Base-by-base conservation (phyloP, 2,329 filamentous ascomycete genomes). In the Sporothrix pallida region DNA sequence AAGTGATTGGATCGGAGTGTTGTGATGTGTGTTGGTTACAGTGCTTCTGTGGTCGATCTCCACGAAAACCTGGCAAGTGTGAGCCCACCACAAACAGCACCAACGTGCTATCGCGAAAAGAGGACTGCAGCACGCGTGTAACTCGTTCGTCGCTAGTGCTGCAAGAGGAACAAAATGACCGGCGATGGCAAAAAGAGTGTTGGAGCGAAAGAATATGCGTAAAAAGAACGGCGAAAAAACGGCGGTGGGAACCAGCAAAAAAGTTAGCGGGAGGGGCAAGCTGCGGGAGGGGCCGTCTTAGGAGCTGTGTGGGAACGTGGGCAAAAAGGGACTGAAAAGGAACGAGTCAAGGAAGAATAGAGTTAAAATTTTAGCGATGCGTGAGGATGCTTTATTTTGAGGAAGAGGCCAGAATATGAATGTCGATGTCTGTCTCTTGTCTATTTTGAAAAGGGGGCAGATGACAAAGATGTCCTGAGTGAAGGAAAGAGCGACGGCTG, bases 221-320 rank as follows among this genome's bases (percentile, higher is more conserved):
- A 26, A 37, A 37, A 20, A 56, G 7, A 42, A 56, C 9, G 31
- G 17, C 26, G n/a, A 54, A 12, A 26, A 26, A 50, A 13, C 50
- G 48, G 26, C 10, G 42, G 42, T 67, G 62, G 62, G 42, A 54
- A n/a, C 4, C 12, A 50, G 4, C 48, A 31, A 58, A 48, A 31
- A 26, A 20, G 20, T 13, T 71, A 20, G 69, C 20, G 69, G 23
- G 42, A 62, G 20, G 69, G 68, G 68, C 68, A 60, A 7, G 20
- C 17, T 26, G 68, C 50, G 67, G 69, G 69, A 58, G 69, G 37
- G 69, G 54, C 69, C 69, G 69, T 58, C n/a, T 17, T 46, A 58
- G 13, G 54, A 71, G 8, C 31, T 50, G 15, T 15, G 42, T 48
- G 42, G 37, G 50, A 31, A 23, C 26, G 67, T 15, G 48, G 37